phyloP scores from a whole-genome alignment of 371 early-diverging fungal species.

The Mortierella sp. region DNA sequence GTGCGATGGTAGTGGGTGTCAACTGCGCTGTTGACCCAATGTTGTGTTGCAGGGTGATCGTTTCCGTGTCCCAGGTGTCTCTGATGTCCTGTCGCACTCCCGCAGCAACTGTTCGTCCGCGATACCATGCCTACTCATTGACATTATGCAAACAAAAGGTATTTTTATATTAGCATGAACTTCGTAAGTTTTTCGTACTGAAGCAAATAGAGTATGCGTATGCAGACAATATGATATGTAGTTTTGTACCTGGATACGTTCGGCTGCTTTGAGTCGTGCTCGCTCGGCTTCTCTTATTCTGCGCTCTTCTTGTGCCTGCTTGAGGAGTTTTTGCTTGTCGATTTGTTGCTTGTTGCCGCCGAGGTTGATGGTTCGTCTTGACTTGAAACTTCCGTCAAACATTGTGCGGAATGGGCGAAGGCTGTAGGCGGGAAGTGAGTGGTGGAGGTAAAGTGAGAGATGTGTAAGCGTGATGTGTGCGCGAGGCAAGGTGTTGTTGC shows the following conservation, averaged over 20 bases:
- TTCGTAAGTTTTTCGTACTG: neutral
- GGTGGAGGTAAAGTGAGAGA: neutral
- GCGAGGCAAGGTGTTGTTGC: neutral
- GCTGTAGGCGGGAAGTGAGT: neutral
- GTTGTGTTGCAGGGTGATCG: constrained; percentile 2
- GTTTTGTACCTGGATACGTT: constrained; percentile 73
- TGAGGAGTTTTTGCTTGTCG: constrained; percentile 76
- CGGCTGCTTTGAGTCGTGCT: constrained; percentile 66
- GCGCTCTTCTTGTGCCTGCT: constrained; percentile 83
- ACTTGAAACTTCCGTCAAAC: constrained; percentile 84
- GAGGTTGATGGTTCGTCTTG: constrained; percentile 82
- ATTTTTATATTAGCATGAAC: neutral
- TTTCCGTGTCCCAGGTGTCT: constrained; percentile 51
- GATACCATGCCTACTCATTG: constrained; percentile 59
- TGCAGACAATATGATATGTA: neutral
- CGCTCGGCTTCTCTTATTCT: constrained; percentile 81
- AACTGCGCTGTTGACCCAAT: constrained; percentile 7
- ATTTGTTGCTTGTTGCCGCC: constrained; percentile 78
- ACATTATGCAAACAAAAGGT: neutral
- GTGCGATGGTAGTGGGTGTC: constrained; percentile 7
- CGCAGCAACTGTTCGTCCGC: constrained; percentile 59
- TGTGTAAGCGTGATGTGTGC: neutral
- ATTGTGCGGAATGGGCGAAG: constrained; percentile 16
- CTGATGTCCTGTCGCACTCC: constrained; percentile 57
- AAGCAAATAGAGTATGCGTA: neutral